Evolutionary conservation across 257 asterid species (phyloP), one percentile per base, ranked within the genome.

Genomic region (Solanum virginianum): DNA sequence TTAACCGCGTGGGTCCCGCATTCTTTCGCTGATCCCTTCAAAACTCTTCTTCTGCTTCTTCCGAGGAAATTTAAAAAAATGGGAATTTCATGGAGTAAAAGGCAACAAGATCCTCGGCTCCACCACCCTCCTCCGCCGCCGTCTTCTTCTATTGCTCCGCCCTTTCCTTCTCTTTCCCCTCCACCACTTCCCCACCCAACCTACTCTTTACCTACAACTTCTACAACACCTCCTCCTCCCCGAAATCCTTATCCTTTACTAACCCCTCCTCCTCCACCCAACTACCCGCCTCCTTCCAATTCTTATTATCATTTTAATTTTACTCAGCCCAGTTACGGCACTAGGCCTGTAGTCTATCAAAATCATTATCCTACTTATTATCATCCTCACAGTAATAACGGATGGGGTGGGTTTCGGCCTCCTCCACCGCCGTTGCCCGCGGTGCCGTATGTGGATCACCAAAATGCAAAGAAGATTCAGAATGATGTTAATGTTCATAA

Each of bases 401-500:
- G 85, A 53, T 89, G 97, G 95, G 36, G 87, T 89, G 93, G 93
- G 85, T 87, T 88, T 85, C 87, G 81, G 47, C 86, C 84, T 26
- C 87, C 56, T 41, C 91, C 86, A 3, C 87, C 86, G 36, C 87
- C 86, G 10, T 82, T 81, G 22, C 93, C 90, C 77, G 90, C 85
- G 1, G 98, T 91, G 41, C 99, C 97, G 0, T 94, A 95, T 41
- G 98, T 93, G 39, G 97, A 93, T 87, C 98, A 95, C 65, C 95
- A 92, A 86, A 91, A 88, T 80, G 93, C 98, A 2, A 95, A 93
- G 90, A 94, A 93, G 97, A 87, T 95, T 57, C 92, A 91, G 92
- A 95, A 94, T 86, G 95, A 94, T 85, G 94, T 96, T 60, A 96
- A 96, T 88, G 92, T 96, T 85, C 98, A 95, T 69, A 94, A 93